A percentile compares a stretch with the other conserved stretches of the same genome.
These are phyloP conservation scores for Wickerhamiella nectarea DNA, from an alignment of 805 yeast genomes.

Conservation along the genomic window DNA sequence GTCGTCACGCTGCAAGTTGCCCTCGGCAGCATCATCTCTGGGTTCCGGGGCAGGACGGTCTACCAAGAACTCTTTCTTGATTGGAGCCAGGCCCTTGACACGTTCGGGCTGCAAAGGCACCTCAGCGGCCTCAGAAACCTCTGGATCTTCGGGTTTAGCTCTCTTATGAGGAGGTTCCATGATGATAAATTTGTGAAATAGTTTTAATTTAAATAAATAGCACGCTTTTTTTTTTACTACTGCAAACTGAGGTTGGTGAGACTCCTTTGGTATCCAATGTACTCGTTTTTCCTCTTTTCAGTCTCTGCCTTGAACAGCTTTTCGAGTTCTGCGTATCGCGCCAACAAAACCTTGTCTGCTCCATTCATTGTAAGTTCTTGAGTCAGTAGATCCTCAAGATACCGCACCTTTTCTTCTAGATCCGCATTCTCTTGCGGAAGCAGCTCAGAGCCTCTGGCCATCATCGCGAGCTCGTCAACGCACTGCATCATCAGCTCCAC, in stretches of 20 bases:
- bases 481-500: slow-evolving; percentile 14
- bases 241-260: slow-evolving; percentile 9
- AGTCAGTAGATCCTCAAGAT: slow-evolving; percentile 13
- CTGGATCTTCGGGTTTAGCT: neutral
- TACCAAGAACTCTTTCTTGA: slow-evolving; percentile 12
- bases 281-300: slow-evolving; percentile 18
- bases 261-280: slow-evolving; percentile 11
- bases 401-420: slow-evolving; percentile 13
- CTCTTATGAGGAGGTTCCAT: neutral
- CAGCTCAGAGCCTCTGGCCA: slow-evolving; percentile 6
- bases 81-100: slow-evolving; percentile 20
- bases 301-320: slow-evolving; percentile 14
- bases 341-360: slow-evolving; percentile 16
- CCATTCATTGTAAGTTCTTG: slow-evolving; percentile 13
- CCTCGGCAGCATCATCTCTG: slow-evolving; percentile 11
- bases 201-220: neutral
- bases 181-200: neutral
- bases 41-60: slow-evolving; percentile 3
- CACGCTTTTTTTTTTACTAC: neutral
- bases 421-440: slow-evolving; percentile 10
- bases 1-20: slow-evolving; percentile 15
- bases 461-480: slow-evolving; percentile 14
- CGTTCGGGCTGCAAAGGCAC: slow-evolving; percentile 10
- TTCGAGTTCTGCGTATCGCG: slow-evolving; percentile 15
- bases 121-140: neutral